Percentiles rank a stretch among this genome's conserved stretches.
Conservation (phyloP, 1,139 yeast species). For the Hanseniaspora sp. region DNA sequence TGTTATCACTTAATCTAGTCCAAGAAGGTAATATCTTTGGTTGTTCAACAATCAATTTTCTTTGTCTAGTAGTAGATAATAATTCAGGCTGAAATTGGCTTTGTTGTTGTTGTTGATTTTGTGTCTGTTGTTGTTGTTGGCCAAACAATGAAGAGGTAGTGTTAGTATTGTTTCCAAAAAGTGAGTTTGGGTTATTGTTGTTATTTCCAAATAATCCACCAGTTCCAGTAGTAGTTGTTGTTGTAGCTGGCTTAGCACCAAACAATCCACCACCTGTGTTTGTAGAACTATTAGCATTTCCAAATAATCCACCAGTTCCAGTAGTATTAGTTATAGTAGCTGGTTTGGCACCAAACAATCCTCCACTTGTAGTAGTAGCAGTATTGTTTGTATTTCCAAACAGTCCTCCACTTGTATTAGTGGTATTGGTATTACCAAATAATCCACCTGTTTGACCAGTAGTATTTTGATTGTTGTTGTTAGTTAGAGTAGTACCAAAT, state of each 20-base stretch:
- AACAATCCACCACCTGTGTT: conserved; percentile 18
- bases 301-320: conserved; percentile 18
- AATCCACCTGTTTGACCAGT: conserved; percentile 17
- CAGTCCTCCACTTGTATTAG: conserved; percentile 16
- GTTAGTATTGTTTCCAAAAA: conserved; percentile 13
- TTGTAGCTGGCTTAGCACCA: conserved; percentile 20
- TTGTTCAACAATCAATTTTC: conserved; percentile 17
- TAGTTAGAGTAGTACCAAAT: conserved; percentile 21
- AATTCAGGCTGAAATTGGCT: conserved; percentile 7
- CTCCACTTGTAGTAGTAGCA: neutral
- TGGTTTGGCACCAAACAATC: neutral
- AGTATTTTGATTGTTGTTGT: conserved; percentile 9
- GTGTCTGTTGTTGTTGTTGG: conserved; percentile 17
- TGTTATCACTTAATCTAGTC: conserved; percentile 5
- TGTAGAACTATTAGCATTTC: conserved; percentile 10
- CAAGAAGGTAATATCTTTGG: conserved; percentile 13
- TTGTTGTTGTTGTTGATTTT: conserved; percentile 13
- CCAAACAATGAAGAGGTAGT: conserved; percentile 8
- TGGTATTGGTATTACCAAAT: conserved; percentile 14
- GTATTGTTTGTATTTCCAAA: conserved; percentile 20
- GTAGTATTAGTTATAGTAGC: conserved; percentile 9
- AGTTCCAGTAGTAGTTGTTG: neutral
- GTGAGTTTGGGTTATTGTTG: neutral
- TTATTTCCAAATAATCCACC: neutral
- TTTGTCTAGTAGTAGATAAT: conserved; percentile 19